Evolutionary conservation across 176 grass and related monocot genomes (phyloP).

Genomic region (Oropetium thomaeum): DNA sequence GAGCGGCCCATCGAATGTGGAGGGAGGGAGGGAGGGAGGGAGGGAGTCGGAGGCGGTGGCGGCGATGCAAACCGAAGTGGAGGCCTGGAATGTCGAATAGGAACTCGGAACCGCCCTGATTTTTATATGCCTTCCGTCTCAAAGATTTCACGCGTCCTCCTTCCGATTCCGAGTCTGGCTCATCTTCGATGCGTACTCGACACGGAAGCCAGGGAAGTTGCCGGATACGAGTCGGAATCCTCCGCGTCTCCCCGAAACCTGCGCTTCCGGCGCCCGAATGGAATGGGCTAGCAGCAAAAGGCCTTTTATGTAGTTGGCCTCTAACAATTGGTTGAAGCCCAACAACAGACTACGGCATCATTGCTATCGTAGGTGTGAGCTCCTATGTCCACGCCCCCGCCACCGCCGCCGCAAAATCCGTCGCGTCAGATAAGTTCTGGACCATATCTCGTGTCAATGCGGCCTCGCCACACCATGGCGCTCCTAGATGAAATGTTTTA

Average conservation of each 20-base stretch:
- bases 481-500: too few relatives aligned
- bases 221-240: not conserved
- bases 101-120: not conserved
- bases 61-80: not conserved
- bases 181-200: not conserved
- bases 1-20: slow-evolving; percentile 20
- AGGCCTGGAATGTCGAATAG: not conserved
- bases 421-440: too few relatives aligned
- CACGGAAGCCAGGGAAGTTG: not conserved
- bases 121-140: not conserved
- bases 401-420: too few relatives aligned
- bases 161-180: not conserved
- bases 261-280: not conserved
- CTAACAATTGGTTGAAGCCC: not conserved
- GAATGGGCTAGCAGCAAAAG: not conserved
- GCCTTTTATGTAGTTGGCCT: not conserved
- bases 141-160: not conserved
- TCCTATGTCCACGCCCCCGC: too few relatives aligned
- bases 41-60: not conserved
- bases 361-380: too few relatives aligned
- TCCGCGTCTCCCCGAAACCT: not conserved
- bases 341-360: too few relatives aligned
- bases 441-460: too few relatives aligned
- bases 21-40: not conserved
- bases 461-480: too few relatives aligned